Base-by-base conservation (phyloP, 441 rosid species). In the Populus hybrid region DNA sequence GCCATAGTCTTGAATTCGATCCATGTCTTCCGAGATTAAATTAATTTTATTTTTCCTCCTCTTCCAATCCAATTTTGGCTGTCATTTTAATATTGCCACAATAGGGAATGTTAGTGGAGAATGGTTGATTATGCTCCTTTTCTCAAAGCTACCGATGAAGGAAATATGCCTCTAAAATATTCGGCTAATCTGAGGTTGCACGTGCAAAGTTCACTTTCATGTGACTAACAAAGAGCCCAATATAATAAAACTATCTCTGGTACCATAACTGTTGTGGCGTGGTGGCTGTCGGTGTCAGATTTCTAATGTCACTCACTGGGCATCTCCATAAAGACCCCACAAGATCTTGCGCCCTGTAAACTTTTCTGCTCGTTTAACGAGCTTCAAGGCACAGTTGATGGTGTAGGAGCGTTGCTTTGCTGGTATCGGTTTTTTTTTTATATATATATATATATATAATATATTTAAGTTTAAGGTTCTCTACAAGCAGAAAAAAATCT, bases 141-240 rank as follows among this genome's bases (percentile, higher is more conserved):
- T 18, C 78, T 71, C 10, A 10, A 1, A 28, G 26, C 12, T 18
- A 35, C 40, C n/a, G 7, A n/a, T 1, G 24, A 77, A 68, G 87
- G n/a, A n/a, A 75, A 84, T 82, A 82, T 84, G 82, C 83, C 20
- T 1, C 66, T 38, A 9, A 40, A 73, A 80, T 80, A 76, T 80
- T 82, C 82, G 63, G 2, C 9, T 65, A n/a, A n/a, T 72, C 9
- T 4, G 10, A 28, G 7, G 68, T 11, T 77, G 75, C 85, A 75
- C 78, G 80, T 82, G 80, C 76, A 28, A 64, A 40, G 64, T 53
- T 38, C 45, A 40, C 3, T 21, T 76, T 53, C 78, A 73, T 12
- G 80, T 69, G 69, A 33, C 71, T 9, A 67, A 29, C 68, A 50
- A 70, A n/a, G 16, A 45, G 56, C 20, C 12, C 6, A 36, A n/a